Conservation (phyloP, 179 eudicot genomes). For the Beta macrorhiza region DNA sequence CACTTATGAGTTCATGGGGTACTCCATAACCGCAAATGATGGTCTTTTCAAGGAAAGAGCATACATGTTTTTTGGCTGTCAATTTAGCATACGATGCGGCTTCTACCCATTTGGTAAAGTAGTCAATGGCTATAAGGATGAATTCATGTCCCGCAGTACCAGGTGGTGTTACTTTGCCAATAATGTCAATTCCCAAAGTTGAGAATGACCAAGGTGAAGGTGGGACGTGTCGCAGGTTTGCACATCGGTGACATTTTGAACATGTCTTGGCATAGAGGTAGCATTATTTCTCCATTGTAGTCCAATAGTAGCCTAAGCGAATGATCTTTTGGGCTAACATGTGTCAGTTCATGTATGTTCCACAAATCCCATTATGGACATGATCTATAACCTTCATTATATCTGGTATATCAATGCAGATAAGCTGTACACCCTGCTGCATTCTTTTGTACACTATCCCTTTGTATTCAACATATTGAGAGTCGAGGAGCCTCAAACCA, state of each 20-base stretch:
- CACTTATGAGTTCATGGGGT: too few species aligned
- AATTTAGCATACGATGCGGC: too few species aligned
- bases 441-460: not conserved
- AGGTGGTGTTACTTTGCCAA: too few species aligned
- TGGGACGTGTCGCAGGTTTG: not conserved
- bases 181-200: too few species aligned
- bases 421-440: not conserved
- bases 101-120: too few species aligned
- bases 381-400: not conserved
- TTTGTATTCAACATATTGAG: not conserved
- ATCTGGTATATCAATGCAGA: not conserved
- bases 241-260: not conserved
- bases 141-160: too few species aligned
- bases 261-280: not conserved
- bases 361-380: not conserved
- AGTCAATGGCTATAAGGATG: too few species aligned
- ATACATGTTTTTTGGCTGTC: too few species aligned
- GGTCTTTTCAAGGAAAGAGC: too few species aligned
- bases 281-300: slow-evolving; percentile 3
- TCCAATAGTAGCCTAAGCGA: slow-evolving; percentile 2
- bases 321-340: not conserved
- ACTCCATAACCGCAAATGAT: too few species aligned
- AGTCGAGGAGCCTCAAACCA: not conserved
- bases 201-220: slow-evolving; percentile 12
- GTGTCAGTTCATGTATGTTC: not conserved